phyloP scores from a whole-genome alignment of 306 rosid species.

The Cajanus cajan region DNA sequence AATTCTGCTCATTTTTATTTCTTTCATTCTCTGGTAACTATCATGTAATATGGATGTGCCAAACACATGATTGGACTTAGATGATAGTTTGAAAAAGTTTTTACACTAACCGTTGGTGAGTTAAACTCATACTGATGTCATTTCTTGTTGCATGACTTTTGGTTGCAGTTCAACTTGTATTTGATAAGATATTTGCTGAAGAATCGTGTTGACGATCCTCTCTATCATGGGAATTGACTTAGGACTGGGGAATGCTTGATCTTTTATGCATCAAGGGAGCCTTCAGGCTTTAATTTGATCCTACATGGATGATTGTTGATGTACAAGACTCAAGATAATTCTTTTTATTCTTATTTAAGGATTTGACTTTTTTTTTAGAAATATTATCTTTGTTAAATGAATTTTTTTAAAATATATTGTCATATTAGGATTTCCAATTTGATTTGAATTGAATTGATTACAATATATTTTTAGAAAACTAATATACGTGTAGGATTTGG shows the following conservation, averaged over 20 bases:
- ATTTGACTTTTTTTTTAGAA: neutral
- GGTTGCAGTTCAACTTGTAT: conserved; percentile 54
- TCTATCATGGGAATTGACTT: neutral
- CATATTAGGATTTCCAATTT: neutral
- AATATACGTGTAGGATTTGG: too few relatives aligned
- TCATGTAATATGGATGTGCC: neutral
- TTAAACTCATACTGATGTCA: neutral
- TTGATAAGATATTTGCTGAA: conserved; percentile 65
- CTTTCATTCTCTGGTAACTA: neutral
- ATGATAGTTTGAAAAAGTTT: neutral
- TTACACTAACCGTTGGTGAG: neutral
- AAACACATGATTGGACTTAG: neutral
- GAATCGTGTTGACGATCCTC: conserved; percentile 39
- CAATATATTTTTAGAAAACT: neutral
- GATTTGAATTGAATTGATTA: neutral
- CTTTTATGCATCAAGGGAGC: neutral
- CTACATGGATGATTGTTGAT: too few relatives aligned
- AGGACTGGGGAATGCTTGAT: conserved; percentile 4
- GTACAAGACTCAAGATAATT: too few relatives aligned
- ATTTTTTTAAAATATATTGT: neutral
- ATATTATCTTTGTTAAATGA: neutral
- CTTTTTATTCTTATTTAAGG: neutral
- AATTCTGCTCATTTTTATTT: too few relatives aligned
- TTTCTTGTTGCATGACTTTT: conserved; percentile 5
- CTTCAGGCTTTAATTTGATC: conserved; percentile 27